Evolutionary conservation across 495 filamentous ascomycete species (phyloP).

Genomic region (Aspergillus incahuasiensis): DNA sequence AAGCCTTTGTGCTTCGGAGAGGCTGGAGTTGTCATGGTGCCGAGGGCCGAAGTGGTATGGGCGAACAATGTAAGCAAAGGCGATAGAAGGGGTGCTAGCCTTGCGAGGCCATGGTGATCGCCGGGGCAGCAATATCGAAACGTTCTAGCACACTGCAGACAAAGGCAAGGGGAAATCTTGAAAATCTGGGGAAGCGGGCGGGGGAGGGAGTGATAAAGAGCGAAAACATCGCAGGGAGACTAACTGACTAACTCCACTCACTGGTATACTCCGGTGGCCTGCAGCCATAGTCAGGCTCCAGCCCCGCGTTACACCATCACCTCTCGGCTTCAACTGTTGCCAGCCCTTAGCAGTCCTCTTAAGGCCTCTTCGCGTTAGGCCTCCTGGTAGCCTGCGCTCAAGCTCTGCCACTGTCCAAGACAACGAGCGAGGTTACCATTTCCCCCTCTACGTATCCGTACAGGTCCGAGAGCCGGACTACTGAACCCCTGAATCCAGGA

Average conservation of each 20-base stretch:
- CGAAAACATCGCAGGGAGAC: constrained; percentile 4
- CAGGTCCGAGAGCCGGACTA: constrained; percentile 1
- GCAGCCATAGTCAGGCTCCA: constrained; percentile 2
- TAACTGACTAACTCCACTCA: too few species aligned
- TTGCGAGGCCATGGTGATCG: background rate
- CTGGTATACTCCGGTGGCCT: background rate
- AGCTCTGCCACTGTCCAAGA: background rate
- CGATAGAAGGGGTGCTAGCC: background rate
- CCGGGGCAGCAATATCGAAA: background rate
- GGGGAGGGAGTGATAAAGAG: constrained; percentile 9
- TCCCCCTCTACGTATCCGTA: background rate
- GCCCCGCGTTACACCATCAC: constrained; percentile 6
- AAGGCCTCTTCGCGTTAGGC: background rate
- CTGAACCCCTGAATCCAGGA: constrained; percentile 3
- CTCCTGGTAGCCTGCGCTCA: background rate
- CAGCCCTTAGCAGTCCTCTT: background rate
- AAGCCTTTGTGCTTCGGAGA: constrained; percentile 22
- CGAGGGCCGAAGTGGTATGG: background rate
- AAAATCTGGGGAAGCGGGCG: constrained; percentile 18
- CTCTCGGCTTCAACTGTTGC: background rate
- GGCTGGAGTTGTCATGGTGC: constrained; percentile 19
- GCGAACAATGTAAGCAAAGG: background rate
- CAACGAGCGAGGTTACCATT: background rate
- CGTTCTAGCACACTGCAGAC: background rate
- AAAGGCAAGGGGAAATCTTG: background rate